Evolutionary conservation across 352 stramenopile genomes (phyloP), one percentile per base, ranked within the genome.

Genomic region (Globisporangium radiosum): DNA sequence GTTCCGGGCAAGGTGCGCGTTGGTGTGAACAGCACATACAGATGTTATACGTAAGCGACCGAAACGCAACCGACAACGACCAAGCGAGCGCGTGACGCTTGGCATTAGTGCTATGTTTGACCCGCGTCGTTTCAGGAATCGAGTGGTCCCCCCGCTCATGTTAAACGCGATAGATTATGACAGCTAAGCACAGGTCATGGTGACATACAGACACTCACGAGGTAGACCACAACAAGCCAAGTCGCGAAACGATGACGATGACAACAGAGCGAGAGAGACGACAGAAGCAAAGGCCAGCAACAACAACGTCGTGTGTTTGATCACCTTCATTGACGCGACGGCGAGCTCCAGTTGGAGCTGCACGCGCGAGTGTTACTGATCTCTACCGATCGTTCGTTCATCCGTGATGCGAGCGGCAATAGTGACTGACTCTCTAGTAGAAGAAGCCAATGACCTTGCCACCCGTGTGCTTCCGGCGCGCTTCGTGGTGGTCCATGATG

Each of bases 391-490:
- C 14, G 25, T 33, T 33, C 25, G 25, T 33, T 33, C 25, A 33
- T 33, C 25, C 25, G 25, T 33, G 45, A 8, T 36, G 17, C 15
- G 5, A 10, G 45, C n/a, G 17, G 5, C 45, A 25, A 44, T 56
- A 49, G 47, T 48, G 40, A 56, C 40, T 19, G 5, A 8, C 11
- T 37, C 47, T 63, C 81, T 97, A 99, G 85, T 99, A 99, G 87
- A 99, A 99, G 84, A 99, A 99, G 66, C 97, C 98, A 64, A 99
- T 94, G 81, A 99, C 88, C 91, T 99, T 99, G 76, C 98, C 98
- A 97, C 98, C 98, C 52, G 97, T 99, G 87, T 99, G 97, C 96
- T 99, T 99, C 72, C 97, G 94, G 74, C 96, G 95, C 54, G 98
- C 97, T 71, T 95, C 86, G 78, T 93, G 84, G 80, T 95, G 86